Evolutionary conservation across 148 eudicot genomes (phyloP).

Genomic region (Diospyros lotus): DNA sequence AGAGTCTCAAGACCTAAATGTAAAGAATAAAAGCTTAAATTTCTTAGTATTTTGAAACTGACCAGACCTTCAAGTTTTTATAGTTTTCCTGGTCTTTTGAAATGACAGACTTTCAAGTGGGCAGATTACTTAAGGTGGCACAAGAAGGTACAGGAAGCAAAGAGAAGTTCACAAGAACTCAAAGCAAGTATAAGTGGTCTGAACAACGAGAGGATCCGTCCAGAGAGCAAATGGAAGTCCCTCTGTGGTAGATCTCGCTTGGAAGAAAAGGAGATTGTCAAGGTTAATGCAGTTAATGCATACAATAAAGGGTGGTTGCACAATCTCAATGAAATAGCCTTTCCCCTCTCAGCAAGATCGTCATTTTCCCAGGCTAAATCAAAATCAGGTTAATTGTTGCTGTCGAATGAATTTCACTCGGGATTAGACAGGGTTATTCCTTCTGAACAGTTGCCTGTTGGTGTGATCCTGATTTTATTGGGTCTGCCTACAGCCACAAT

Average conservation of each 20-base stretch:
- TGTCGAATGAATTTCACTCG: background rate
- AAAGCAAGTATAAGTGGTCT: slow-evolving; percentile 58
- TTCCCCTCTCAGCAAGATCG: slow-evolving; percentile 66
- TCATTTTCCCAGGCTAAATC: slow-evolving; percentile 47
- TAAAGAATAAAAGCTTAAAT: too few species aligned
- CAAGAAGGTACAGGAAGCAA: slow-evolving; percentile 72
- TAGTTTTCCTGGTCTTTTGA: slow-evolving; percentile 8
- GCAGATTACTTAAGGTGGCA: slow-evolving; percentile 67
- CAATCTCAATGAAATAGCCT: slow-evolving; percentile 59
- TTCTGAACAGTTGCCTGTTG: too few species aligned
- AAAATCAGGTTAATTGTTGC: slow-evolving; percentile 42
- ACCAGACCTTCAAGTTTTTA: background rate
- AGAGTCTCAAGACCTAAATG: too few species aligned
- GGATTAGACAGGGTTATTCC: background rate
- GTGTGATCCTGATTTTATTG: too few species aligned
- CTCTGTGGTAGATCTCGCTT: slow-evolving; percentile 69
- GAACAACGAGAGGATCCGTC: slow-evolving; percentile 44
- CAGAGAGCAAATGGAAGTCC: slow-evolving; percentile 73
- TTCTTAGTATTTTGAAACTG: too few species aligned
- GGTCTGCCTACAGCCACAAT: too few species aligned
- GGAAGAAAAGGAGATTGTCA: slow-evolving; percentile 42
- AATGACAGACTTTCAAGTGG: slow-evolving; percentile 82
- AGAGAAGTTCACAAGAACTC: slow-evolving; percentile 65
- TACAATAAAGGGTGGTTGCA: slow-evolving; percentile 65
- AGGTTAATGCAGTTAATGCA: slow-evolving; percentile 30